Evolutionary conservation across 2,329 filamentous ascomycete species (phyloP), one percentile per base, ranked within the genome.

Genomic region (Cercospora zeae-maydis): DNA sequence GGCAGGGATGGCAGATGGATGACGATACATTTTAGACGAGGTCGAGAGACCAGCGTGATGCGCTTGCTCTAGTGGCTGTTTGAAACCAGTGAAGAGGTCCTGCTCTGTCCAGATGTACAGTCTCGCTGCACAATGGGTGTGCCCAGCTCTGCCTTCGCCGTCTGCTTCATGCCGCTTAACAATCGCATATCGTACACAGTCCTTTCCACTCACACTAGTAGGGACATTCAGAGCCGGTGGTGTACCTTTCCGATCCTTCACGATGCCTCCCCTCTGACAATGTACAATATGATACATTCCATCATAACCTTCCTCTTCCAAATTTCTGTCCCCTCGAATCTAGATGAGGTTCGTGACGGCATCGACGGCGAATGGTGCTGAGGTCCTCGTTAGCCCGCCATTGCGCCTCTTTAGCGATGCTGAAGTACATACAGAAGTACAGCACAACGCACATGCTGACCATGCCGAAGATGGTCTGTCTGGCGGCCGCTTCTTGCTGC

Each of bases 371-470:
- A 84, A 84, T 1, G 83, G 83, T 63, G 83, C 83, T 64, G 33
- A 21, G 27, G 34, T 36, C 11, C 27, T 51, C 57, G 45, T 65
- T 39, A 65, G 57, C 31, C 2, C 1, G 7, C 9, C 3, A 9
- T 21, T 27, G 3, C 6, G 3, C 14, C 27, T 19, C 14, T 8
- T 8, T 30, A 13, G 24, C 5, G 11, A 19, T 34, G 9, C 21
- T 1, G 5, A 30, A 19, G 5, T 9, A 2, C 89, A 62, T 86
- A 95, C 91, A 91, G 64, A 95, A 79, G 75, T 93, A 93, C 54
- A 95, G 83, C 55, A 90, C 77, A 39, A 88, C 81, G 66, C 87
- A 87, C 14, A 86, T 86, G 39, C 85, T 83, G 60, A 88, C 74
- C 66, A 88, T 88, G 71, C 82, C 83, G 79, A 89, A 86, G 69